These are phyloP conservation scores for Brasenia schreberi DNA, from an alignment of 164 flowering plant species.

Conservation along the genomic window DNA sequence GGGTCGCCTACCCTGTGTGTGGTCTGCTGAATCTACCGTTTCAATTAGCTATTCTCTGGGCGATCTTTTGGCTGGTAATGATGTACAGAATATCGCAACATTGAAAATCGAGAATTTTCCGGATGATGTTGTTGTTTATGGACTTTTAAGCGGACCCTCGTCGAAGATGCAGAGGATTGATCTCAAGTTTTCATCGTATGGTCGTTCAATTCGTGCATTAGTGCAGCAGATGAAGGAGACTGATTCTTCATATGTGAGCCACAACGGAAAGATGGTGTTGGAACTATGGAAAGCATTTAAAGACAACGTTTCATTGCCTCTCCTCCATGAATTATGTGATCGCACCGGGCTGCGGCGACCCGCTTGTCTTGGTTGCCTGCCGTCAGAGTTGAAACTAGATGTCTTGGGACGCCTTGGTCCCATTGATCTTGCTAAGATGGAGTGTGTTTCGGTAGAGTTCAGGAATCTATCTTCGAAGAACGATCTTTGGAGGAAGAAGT, in stretches of 20 bases:
- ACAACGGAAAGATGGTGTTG: constrained; percentile 24
- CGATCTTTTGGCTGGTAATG: constrained; percentile 13
- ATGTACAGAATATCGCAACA: constrained; percentile 17
- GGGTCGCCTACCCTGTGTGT: constrained; percentile 25
- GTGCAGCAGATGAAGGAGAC: constrained; percentile 5
- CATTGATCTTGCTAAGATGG: constrained; percentile 37
- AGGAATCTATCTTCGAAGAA: constrained; percentile 32
- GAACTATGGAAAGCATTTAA: constrained; percentile 74
- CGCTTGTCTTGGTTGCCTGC: constrained; percentile 55
- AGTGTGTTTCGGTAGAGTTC: constrained; percentile 45
- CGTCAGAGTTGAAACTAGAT: constrained; percentile 53
- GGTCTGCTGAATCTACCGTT: constrained; percentile 18
- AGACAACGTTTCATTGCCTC: constrained; percentile 64
- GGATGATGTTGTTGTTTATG: constrained; percentile 39
- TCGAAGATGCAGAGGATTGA: constrained; percentile 13
- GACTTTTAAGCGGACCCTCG: constrained; percentile 19
- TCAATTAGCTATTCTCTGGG: constrained; percentile 35
- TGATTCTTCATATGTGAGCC: constrained; percentile 7
- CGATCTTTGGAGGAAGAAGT: constrained; percentile 62
- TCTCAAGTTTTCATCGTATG: constrained; percentile 33
- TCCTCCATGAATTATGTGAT: constrained; percentile 60
- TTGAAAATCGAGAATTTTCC: constrained; percentile 55
- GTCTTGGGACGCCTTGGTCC: constrained; percentile 49
- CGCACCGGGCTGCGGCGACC: constrained; percentile 42
- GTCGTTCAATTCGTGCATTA: constrained; percentile 23